Conservation (phyloP, 169 alveolate species). For the Cytauxzoon felis region DNA sequence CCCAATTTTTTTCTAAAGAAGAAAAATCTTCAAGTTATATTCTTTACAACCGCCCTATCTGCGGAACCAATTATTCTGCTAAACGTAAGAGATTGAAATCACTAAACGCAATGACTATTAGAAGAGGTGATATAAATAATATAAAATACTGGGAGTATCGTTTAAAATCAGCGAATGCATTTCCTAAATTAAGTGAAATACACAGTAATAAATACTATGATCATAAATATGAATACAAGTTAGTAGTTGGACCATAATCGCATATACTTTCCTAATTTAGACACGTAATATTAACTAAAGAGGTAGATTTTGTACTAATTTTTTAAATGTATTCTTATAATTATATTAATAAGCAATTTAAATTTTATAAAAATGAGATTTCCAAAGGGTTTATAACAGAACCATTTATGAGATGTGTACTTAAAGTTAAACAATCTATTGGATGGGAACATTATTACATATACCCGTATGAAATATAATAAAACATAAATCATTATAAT, state of each 20-base stretch:
- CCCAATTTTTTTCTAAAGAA: too few relatives aligned
- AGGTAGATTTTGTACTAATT: conserved; percentile 1
- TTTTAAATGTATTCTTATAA: too few relatives aligned
- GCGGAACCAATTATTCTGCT: too few relatives aligned
- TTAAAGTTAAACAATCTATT: conserved; percentile 19
- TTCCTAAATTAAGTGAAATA: conserved; percentile 9
- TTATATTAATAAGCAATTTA: conserved; percentile 15
- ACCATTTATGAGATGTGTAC: conserved; percentile 1
- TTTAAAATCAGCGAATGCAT: conserved; percentile 15
- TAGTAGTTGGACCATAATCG: background rate
- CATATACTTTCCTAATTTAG: background rate
- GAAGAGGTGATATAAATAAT: conserved; percentile 4
- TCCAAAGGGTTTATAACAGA: conserved; percentile 1
- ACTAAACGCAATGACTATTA: conserved; percentile 8
- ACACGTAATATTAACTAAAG: conserved; percentile 32
- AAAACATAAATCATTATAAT: background rate
- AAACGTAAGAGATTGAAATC: too few relatives aligned
- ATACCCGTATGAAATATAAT: conserved; percentile 13
- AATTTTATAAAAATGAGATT: conserved; percentile 13
- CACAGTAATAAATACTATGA: conserved; percentile 28
- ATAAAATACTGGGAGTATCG: conserved; percentile 49
- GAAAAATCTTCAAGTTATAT: too few relatives aligned
- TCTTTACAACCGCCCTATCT: too few relatives aligned
- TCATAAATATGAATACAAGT: conserved; percentile 37
- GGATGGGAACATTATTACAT: conserved; percentile 52